These are phyloP conservation scores for Suhomyces sp. DNA, from an alignment of 805 yeast species.

Conservation along the genomic window DNA sequence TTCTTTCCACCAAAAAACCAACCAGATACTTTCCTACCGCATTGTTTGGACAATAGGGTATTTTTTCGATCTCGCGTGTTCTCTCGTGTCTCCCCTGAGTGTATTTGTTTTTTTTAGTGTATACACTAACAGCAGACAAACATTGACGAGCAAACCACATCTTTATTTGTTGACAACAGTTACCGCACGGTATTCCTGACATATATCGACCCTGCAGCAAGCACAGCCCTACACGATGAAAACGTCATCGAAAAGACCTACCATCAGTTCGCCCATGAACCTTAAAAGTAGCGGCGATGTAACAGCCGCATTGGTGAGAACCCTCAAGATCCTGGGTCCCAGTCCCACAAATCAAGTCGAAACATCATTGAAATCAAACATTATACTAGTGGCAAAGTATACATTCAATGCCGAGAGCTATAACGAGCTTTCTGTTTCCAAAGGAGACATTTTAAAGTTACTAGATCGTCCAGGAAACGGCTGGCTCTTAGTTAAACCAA, in stretches of 20 bases:
- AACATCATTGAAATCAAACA: slow-evolving; percentile 23
- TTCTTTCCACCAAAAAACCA: not conserved
- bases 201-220: not conserved
- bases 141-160: not conserved
- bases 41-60: not conserved
- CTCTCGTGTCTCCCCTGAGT: not conserved
- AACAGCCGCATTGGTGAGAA: slow-evolving; percentile 1
- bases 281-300: not conserved
- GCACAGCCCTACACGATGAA: slow-evolving; percentile 1
- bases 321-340: slow-evolving; percentile 18
- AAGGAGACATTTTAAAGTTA: slow-evolving; percentile 53
- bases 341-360: slow-evolving; percentile 11
- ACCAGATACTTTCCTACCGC: not conserved
- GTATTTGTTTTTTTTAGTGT: not conserved
- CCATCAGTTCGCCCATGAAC: slow-evolving; percentile 1
- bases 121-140: not conserved
- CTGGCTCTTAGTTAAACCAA: slow-evolving; percentile 56
- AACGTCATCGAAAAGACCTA: slow-evolving; percentile 1
- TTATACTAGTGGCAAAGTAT: slow-evolving; percentile 46
- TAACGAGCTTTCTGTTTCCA: slow-evolving; percentile 44
- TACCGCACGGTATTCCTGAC: not conserved
- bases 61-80: not conserved
- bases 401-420: slow-evolving; percentile 42
- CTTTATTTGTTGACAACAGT: not conserved
- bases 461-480: slow-evolving; percentile 49